Percentiles rank a stretch among this genome's conserved stretches.
Conservation (phyloP, 2,329 filamentous ascomycete genomes). For the Monosporascus ibericus region DNA sequence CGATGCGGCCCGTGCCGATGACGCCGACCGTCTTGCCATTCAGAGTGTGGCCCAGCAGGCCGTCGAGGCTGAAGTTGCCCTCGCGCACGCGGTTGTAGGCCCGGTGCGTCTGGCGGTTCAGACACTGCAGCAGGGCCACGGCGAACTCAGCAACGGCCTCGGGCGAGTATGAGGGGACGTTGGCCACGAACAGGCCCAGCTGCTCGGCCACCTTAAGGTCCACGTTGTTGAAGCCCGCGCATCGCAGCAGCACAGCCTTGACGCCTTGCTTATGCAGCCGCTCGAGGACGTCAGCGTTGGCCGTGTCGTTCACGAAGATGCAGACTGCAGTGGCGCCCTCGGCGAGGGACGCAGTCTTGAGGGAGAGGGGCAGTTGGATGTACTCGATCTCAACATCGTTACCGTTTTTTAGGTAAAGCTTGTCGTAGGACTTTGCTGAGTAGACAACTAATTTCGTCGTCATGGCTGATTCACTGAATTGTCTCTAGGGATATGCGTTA, state of each 20-base stretch:
- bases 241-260: constrained; percentile 56
- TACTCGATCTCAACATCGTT: constrained; percentile 44
- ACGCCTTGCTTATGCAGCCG: constrained; percentile 44
- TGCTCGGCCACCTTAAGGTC: constrained; percentile 50
- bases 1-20: constrained; percentile 60
- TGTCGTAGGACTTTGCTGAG: constrained; percentile 59
- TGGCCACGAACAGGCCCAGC: constrained; percentile 55
- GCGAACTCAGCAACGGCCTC: constrained; percentile 66
- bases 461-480: background rate
- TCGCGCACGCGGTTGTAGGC: constrained; percentile 64
- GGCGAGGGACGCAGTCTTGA: constrained; percentile 51
- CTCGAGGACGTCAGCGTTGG: constrained; percentile 45
- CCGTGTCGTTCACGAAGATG: constrained; percentile 61
- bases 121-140: constrained; percentile 59
- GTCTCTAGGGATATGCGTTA: background rate
- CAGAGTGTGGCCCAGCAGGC: constrained; percentile 55
- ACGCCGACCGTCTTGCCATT: constrained; percentile 61
- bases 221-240: constrained; percentile 64
- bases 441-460: constrained; percentile 51
- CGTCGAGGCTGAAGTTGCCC: constrained; percentile 61
- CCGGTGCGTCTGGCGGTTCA: constrained; percentile 62
- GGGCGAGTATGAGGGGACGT: constrained; percentile 63
- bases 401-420: constrained; percentile 40
- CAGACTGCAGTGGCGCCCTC: constrained; percentile 51
- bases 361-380: constrained; percentile 51